Percentiles rank a stretch among this genome's conserved stretches.
These are phyloP conservation scores for Scedosporium apiospermum DNA, from an alignment of 2,329 filamentous ascomycete genomes.

Conservation along the genomic window DNA sequence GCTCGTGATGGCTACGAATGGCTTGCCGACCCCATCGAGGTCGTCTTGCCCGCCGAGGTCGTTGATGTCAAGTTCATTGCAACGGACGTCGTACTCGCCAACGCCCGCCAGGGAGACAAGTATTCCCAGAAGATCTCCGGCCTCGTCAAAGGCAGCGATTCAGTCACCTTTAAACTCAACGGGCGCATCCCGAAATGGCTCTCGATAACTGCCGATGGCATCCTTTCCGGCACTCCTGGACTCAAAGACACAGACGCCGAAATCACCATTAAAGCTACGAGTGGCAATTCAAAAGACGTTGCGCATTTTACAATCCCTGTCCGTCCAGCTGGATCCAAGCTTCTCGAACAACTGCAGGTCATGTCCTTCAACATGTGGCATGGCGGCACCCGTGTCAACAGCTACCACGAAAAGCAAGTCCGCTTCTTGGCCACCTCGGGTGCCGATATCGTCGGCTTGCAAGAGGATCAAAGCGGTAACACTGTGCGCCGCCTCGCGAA, in stretches of 20 bases:
- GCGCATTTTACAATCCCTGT: conserved; percentile 24
- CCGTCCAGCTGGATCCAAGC: conserved; percentile 12
- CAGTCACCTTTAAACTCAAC: conserved; percentile 19
- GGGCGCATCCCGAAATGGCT: conserved; percentile 21
- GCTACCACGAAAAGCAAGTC: conserved; percentile 29
- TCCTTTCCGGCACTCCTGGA: conserved; percentile 24
- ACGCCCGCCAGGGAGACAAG: conserved; percentile 22
- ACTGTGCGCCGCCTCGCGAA: conserved; percentile 23
- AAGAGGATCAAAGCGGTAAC: conserved; percentile 21
- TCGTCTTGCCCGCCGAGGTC: conserved; percentile 13
- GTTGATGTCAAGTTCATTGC: conserved; percentile 18
- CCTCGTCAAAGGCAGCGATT: conserved; percentile 19
- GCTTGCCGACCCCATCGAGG: conserved; percentile 22
- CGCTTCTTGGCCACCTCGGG: conserved; percentile 20
- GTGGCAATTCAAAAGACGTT: conserved; percentile 15
- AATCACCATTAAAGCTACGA: conserved; percentile 19
- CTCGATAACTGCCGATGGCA: conserved; percentile 19
- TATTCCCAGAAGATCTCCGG: conserved; percentile 23
- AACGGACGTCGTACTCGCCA: conserved; percentile 20
- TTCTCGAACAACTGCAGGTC: conserved; percentile 24
- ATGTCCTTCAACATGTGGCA: conserved; percentile 31
- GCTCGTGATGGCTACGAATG: conserved; percentile 24
- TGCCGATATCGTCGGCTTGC: conserved; percentile 26
- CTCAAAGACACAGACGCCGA: conserved; percentile 11
- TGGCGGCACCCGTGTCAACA: conserved; percentile 23